Evolutionary conservation across 108 stramenopile species (phyloP).

Genomic region (Parmales sp.): DNA sequence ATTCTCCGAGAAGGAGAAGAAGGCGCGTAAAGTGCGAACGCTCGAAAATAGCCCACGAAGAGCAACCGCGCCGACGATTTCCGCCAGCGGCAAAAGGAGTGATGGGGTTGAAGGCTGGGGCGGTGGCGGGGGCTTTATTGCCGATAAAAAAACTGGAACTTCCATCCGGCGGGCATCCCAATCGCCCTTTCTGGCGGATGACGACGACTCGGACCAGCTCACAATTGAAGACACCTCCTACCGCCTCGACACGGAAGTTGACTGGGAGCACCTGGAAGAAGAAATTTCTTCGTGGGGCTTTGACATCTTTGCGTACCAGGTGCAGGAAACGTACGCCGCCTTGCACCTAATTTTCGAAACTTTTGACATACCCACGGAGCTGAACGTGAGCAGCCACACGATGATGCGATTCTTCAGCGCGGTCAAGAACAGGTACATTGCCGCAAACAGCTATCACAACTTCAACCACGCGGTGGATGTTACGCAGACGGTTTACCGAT

Average conservation of each 20-base stretch:
- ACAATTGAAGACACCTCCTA: background rate
- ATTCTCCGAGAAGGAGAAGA: too few relatives aligned
- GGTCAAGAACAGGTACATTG: slow-evolving; percentile 29
- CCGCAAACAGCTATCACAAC: slow-evolving; percentile 54
- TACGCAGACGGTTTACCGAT: slow-evolving; percentile 23
- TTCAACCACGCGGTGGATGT: slow-evolving; percentile 69
- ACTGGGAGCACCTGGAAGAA: background rate
- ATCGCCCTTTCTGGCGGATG: too few relatives aligned
- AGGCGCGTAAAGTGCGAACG: too few relatives aligned
- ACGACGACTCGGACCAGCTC: too few relatives aligned
- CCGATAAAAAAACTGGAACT: too few relatives aligned
- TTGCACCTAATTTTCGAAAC: background rate
- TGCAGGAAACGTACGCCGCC: background rate
- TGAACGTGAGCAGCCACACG: background rate
- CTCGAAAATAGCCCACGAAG: too few relatives aligned
- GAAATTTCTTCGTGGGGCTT: background rate
- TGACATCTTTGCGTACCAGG: background rate
- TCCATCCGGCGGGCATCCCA: too few relatives aligned
- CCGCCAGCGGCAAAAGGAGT: too few relatives aligned
- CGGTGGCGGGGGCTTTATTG: too few relatives aligned
- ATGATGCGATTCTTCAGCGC: slow-evolving; percentile 24
- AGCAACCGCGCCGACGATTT: too few relatives aligned
- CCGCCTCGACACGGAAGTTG: background rate
- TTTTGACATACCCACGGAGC: background rate
- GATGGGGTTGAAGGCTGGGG: too few relatives aligned